Conservation (phyloP, 2,329 filamentous ascomycete genomes). For the Ophiostoma himal-ulmi region DNA sequence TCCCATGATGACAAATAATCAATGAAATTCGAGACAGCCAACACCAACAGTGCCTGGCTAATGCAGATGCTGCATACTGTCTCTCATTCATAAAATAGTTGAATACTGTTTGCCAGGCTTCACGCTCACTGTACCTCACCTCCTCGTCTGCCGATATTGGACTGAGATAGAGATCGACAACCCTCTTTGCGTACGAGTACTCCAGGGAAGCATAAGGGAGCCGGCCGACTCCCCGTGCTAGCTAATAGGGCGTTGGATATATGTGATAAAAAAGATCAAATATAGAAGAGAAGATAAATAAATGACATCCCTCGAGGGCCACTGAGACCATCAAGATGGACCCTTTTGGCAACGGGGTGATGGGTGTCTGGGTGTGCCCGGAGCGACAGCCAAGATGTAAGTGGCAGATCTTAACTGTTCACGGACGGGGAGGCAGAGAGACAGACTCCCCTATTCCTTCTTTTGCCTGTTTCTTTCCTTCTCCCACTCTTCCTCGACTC, state of each 20-base stretch:
- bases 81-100: neutral
- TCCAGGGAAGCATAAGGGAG: neutral
- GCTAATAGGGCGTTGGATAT: neutral
- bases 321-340: slow-evolving; percentile 1
- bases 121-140: neutral
- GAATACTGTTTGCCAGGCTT: neutral
- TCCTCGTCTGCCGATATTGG: neutral
- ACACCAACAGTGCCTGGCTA: neutral
- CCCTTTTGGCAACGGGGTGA: neutral
- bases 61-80: neutral
- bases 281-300: neutral
- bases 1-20: neutral
- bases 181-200: neutral
- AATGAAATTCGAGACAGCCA: neutral
- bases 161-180: slow-evolving; percentile 7
- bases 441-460: neutral
- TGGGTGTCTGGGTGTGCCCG: neutral
- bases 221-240: neutral
- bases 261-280: neutral
- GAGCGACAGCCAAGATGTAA: slow-evolving; percentile 1
- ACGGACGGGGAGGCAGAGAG: neutral
- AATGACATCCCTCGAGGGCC: neutral
- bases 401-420: neutral
- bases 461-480: neutral
- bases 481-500: neutral